Evolutionary conservation across 305 asterid species (phyloP).

Genomic region (Fraxinus nigra): DNA sequence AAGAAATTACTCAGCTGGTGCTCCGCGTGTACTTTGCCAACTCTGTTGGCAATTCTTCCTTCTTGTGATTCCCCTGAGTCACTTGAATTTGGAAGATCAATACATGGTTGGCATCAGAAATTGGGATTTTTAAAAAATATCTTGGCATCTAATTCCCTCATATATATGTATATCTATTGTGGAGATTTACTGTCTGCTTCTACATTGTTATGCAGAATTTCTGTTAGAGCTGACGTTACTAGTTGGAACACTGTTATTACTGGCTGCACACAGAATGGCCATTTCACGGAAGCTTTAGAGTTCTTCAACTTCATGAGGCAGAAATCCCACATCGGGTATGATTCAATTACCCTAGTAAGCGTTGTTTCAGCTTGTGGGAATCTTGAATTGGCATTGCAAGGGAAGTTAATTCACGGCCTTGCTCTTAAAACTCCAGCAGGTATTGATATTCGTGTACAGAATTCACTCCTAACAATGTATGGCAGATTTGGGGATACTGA

Average conservation of each 20-base stretch:
- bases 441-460: conserved; percentile 46
- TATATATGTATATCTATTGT: conserved; percentile 57
- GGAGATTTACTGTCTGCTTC: conserved; percentile 46
- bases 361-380: conserved; percentile 56
- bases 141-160: conserved; percentile 51
- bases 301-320: conserved; percentile 56
- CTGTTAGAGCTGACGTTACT: conserved; percentile 32
- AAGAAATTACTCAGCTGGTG: conserved; percentile 39
- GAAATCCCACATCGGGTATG: conserved; percentile 29
- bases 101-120: conserved; percentile 65
- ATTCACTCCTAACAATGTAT: conserved; percentile 64
- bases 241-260: conserved; percentile 64
- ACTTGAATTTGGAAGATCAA: conserved; percentile 45
- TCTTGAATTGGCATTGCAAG: conserved; percentile 44
- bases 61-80: conserved; percentile 53
- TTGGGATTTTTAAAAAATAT: conserved; percentile 42
- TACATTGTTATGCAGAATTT: conserved; percentile 37
- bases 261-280: conserved; percentile 55
- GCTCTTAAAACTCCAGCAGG: conserved; percentile 42
- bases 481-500: conserved; percentile 57
- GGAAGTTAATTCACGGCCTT: conserved; percentile 48
- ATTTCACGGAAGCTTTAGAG: conserved; percentile 46
- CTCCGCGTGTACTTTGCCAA: conserved; percentile 46
- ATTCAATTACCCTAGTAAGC: conserved; percentile 47
- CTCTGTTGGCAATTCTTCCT: conserved; percentile 53